Evolutionary conservation across 495 filamentous ascomycete species (phyloP).

Genomic region (Tuber umbilicatum): DNA sequence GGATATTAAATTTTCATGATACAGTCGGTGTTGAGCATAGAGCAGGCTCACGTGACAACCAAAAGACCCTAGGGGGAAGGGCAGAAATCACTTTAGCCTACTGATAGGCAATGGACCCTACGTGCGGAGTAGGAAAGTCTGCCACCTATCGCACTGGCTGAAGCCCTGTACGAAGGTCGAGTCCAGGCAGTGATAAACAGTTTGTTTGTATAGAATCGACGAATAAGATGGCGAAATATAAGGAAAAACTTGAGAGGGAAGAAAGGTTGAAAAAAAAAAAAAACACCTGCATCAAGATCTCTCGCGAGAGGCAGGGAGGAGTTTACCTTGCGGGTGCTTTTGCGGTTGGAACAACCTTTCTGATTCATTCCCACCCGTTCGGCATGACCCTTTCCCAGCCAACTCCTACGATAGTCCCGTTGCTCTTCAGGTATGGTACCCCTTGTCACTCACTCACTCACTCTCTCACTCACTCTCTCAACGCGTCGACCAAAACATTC

Average conservation of each 20-base stretch:
- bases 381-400: conserved; percentile 8
- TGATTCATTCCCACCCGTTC: neutral
- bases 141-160: neutral
- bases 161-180: neutral
- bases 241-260: neutral
- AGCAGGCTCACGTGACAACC: neutral
- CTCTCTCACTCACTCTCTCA: conserved; percentile 15
- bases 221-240: neutral
- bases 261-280: too few relatives aligned
- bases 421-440: neutral
- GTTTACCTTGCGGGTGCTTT: neutral
- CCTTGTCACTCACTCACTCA: too few relatives aligned
- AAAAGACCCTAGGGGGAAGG: neutral
- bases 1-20: neutral
- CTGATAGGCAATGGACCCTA: neutral
- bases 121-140: neutral
- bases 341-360: neutral
- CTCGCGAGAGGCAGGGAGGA: neutral
- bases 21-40: neutral
- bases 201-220: neutral
- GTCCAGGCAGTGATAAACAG: neutral
- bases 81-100: neutral
- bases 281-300: neutral
- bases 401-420: conserved; percentile 14
- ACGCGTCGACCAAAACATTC: conserved; percentile 39